Evolutionary conservation across 2,329 filamentous ascomycete genomes (phyloP).

Genomic region (Pseudogymnoascus sp.): DNA sequence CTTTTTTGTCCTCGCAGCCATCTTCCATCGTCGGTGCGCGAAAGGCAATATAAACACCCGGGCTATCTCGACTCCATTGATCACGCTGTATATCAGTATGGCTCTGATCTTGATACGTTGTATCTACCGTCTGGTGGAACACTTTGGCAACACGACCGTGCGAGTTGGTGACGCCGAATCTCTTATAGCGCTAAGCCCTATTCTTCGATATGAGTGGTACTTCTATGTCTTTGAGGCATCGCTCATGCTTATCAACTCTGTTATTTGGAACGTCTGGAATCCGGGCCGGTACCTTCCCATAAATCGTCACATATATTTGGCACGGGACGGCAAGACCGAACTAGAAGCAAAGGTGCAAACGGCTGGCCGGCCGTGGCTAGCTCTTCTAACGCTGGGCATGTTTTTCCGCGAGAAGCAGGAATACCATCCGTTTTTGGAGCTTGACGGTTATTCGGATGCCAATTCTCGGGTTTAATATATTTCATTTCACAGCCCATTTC

Average conservation of each 20-base stretch:
- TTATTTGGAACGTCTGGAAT: slow-evolving; percentile 42
- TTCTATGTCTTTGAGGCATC: slow-evolving; percentile 48
- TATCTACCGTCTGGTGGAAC: slow-evolving; percentile 48
- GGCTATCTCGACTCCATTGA: slow-evolving; percentile 31
- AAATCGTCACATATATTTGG: slow-evolving; percentile 39
- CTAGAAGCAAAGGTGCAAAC: slow-evolving; percentile 39
- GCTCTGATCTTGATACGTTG: slow-evolving; percentile 42
- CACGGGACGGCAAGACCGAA: slow-evolving; percentile 39
- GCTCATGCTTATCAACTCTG: slow-evolving; percentile 42
- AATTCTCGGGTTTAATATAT: neutral
- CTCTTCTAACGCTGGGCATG: slow-evolving; percentile 14
- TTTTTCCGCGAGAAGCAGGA: slow-evolving; percentile 13
- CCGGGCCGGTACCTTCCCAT: slow-evolving; percentile 42
- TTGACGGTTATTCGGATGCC: neutral
- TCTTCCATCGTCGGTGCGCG: slow-evolving; percentile 39
- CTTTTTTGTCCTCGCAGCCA: slow-evolving; percentile 39
- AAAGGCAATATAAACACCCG: slow-evolving; percentile 16
- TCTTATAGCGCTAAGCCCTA: slow-evolving; percentile 31
- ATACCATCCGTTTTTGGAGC: neutral
- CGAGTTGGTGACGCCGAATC: slow-evolving; percentile 33
- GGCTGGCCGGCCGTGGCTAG: slow-evolving; percentile 31
- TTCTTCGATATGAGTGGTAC: slow-evolving; percentile 47
- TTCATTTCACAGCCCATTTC: neutral
- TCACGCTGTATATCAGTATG: slow-evolving; percentile 42
- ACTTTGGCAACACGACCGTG: slow-evolving; percentile 39